Base-by-base conservation (phyloP, 2,329 filamentous ascomycete genomes). In the Ilyonectria sp. region DNA sequence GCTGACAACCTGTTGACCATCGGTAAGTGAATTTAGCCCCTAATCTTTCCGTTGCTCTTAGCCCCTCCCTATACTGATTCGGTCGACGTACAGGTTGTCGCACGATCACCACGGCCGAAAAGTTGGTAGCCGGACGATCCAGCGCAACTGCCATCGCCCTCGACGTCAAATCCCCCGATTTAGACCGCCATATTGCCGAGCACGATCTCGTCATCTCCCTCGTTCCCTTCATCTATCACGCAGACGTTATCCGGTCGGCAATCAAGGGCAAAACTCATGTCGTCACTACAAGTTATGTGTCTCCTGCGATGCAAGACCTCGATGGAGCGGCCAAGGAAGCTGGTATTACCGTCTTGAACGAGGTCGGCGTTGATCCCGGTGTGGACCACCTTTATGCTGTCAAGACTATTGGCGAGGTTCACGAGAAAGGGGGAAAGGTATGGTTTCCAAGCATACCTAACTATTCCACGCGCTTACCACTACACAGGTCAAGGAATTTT, bases 251-350 rank as follows among this genome's bases (percentile, higher is more conserved):
- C 84, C 90, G 91, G 80, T 87, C 89, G 6, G 91, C 90, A 52
- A 93, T 93, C 79, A 86, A 86, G 69, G 86, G 86, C 69, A 92
- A 92, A 86, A 92, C 90, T 80, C 82, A 93, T 81, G 90, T 93
- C 29, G 91, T 93, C 69, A 93, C 91, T 29, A 93, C 91, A n/a
- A 90, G 87, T n/a, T 93, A 93, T 75, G 89, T 92, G 64, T 92
- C 89, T 8, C 89, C 90, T 1, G 90, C 89, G 15, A 92, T 93
- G 89, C 81, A 87, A 81, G 90, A 89, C 78, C 84, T 93, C 44
- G 89, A 93, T 66, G 82, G 85, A 63, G 35, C 46, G 4, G 89
- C 86, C 68, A 91, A 91, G 81, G 87, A 89, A 65, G 91, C 91
- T 8, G 91, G 91, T 53, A 93, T 93, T 78, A 92, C 90, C 2